Percentiles rank a stretch among this genome's conserved stretches.
phyloP scores from a whole-genome alignment of 176 grass and related monocot species.

The Dactylis glomerata region DNA sequence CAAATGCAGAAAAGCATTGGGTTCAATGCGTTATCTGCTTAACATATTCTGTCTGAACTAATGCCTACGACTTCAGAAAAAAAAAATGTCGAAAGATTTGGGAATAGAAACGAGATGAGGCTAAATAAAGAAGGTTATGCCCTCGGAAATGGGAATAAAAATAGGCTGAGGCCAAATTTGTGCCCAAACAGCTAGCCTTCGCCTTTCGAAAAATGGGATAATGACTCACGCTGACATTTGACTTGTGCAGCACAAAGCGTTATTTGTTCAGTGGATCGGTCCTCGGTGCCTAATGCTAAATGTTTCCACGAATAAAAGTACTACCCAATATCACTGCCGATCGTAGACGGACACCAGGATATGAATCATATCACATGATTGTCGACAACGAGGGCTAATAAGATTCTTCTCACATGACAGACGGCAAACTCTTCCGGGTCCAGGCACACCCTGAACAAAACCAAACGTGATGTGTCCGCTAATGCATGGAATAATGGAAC shows the following conservation, averaged over 20 bases:
- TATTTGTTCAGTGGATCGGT: background rate
- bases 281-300: background rate
- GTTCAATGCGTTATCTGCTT: background rate
- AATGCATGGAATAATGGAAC: background rate
- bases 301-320: background rate
- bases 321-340: background rate
- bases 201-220: background rate
- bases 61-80: background rate
- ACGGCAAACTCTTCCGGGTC: background rate
- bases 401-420: constrained; percentile 2
- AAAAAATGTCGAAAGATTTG: background rate
- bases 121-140: background rate
- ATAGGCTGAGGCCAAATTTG: background rate
- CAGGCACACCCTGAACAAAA: background rate
- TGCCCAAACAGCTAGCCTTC: background rate
- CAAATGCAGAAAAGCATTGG: background rate
- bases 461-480: background rate
- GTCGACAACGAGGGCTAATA: constrained; percentile 13
- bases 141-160: background rate
- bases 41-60: background rate
- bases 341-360: background rate
- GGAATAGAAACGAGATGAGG: background rate
- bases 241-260: background rate
- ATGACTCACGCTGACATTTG: no score
- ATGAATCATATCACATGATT: no score